Percentiles rank a stretch among this genome's conserved stretches.
These are phyloP conservation scores for Anthracocystis panici-leucophaei DNA, from an alignment of 1,284 basidiomycete species.

Conservation along the genomic window DNA sequence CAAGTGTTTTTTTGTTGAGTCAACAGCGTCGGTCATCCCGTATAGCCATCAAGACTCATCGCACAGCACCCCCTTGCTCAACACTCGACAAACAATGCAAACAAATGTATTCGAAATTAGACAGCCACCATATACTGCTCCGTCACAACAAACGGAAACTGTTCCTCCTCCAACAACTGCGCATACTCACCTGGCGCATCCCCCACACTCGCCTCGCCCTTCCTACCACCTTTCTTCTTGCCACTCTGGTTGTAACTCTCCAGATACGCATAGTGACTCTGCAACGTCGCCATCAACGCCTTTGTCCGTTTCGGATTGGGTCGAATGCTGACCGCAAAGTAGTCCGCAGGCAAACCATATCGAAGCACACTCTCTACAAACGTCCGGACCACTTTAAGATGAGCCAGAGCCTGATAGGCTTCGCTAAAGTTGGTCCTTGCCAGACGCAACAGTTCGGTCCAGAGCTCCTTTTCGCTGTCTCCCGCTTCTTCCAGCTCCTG, in stretches of 20 bases:
- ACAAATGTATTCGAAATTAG: constrained; percentile 9
- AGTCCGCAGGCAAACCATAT: constrained; percentile 94
- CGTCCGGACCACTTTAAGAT: constrained; percentile 89
- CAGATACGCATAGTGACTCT: constrained; percentile 84
- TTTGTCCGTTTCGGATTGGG: constrained; percentile 85
- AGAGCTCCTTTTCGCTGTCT: constrained; percentile 93
- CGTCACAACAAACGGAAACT: constrained; percentile 64
- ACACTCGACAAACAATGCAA: background rate
- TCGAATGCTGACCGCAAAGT: constrained; percentile 79
- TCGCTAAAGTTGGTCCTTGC: constrained; percentile 97
- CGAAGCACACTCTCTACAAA: constrained; percentile 96
- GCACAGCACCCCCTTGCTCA: no score
- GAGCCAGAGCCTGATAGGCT: constrained; percentile 91
- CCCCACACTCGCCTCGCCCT: constrained; percentile 10
- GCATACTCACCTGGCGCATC: constrained; percentile 68
- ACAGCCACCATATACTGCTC: constrained; percentile 62
- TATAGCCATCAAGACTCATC: no score
- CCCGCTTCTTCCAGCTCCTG: constrained; percentile 84
- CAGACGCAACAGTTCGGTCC: constrained; percentile 94
- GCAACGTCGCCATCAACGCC: constrained; percentile 81
- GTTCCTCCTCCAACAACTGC: constrained; percentile 64
- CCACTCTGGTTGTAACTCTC: constrained; percentile 71
- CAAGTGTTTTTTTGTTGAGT: no score
- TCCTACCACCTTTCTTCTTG: constrained; percentile 7
- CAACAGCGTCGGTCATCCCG: no score